Evolutionary conservation across 257 asterid genomes (phyloP).

Genomic region (Fraxinus anomala): DNA sequence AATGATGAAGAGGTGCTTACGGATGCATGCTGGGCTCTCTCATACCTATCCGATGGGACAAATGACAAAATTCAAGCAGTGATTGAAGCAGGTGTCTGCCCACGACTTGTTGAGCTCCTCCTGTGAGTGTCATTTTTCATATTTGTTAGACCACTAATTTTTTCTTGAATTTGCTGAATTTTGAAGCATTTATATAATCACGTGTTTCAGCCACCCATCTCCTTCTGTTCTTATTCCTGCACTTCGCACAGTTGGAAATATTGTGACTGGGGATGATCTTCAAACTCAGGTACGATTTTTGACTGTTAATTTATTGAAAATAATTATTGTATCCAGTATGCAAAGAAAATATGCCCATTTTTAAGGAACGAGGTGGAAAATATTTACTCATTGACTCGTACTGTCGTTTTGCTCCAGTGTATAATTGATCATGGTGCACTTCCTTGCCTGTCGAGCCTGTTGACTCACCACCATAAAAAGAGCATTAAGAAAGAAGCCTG

Average conservation of each 20-base stretch:
- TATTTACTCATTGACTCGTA: neutral
- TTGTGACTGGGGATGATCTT: constrained; percentile 87
- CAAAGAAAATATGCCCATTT: neutral
- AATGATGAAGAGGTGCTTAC: constrained; percentile 93
- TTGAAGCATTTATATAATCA: neutral
- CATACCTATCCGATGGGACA: constrained; percentile 93
- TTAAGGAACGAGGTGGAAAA: neutral
- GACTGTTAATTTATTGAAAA: constrained; percentile 1
- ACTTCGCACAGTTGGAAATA: constrained; percentile 89
- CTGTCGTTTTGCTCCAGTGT: constrained; percentile 43
- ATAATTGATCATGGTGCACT: constrained; percentile 80
- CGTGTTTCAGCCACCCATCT: constrained; percentile 73
- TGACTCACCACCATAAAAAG: constrained; percentile 89
- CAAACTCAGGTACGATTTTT: constrained; percentile 73
- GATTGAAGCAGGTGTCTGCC: constrained; percentile 83
- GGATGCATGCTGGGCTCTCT: constrained; percentile 98
- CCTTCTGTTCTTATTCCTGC: constrained; percentile 96
- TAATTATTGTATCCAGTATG: constrained; percentile 5
- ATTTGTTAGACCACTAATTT: neutral
- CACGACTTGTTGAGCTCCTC: constrained; percentile 79
- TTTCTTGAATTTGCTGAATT: constrained; percentile 6
- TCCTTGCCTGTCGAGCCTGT: constrained; percentile 64
- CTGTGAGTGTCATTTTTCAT: constrained; percentile 55
- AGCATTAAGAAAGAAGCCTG: constrained; percentile 96
- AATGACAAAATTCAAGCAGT: constrained; percentile 95